phyloP scores from a whole-genome alignment of 2,329 filamentous ascomycete genomes.

The Domatiomyces globalis region DNA sequence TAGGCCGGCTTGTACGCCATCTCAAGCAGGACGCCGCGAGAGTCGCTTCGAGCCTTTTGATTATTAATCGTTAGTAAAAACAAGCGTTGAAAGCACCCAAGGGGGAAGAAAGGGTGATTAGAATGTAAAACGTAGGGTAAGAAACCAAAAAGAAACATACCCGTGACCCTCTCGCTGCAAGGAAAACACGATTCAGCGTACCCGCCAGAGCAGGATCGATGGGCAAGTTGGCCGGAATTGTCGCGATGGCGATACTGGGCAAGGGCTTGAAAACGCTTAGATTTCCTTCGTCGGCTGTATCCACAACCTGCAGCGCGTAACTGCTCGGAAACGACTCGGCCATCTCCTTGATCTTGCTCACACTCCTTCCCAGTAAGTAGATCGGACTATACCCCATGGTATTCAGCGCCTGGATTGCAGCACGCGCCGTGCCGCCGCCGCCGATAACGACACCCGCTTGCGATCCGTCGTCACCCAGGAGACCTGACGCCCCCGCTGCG shows the following conservation, averaged over 20 bases:
- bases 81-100: too few species aligned
- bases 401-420: constrained; percentile 77
- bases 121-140: not conserved
- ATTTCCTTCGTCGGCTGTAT: constrained; percentile 35
- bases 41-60: constrained; percentile 20
- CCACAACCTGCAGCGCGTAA: constrained; percentile 57
- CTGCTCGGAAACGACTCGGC: constrained; percentile 56
- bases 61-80: too few species aligned
- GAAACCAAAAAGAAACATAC: not conserved
- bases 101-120: not conserved
- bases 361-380: constrained; percentile 69
- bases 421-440: constrained; percentile 79
- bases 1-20: constrained; percentile 90
- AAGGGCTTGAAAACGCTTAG: constrained; percentile 23
- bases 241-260: constrained; percentile 67
- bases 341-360: constrained; percentile 52
- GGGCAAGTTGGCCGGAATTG: constrained; percentile 75
- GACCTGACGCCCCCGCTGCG: constrained; percentile 46
- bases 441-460: constrained; percentile 68
- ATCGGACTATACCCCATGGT: constrained; percentile 72
- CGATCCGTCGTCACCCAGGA: constrained; percentile 21
- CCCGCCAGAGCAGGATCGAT: constrained; percentile 59
- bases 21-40: constrained; percentile 56
- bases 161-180: constrained; percentile 6
- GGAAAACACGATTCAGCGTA: constrained; percentile 34